Evolutionary conservation across 1,284 basidiomycete species (phyloP), one percentile per base, ranked within the genome.

Genomic region (Cryptococcus sp.): DNA sequence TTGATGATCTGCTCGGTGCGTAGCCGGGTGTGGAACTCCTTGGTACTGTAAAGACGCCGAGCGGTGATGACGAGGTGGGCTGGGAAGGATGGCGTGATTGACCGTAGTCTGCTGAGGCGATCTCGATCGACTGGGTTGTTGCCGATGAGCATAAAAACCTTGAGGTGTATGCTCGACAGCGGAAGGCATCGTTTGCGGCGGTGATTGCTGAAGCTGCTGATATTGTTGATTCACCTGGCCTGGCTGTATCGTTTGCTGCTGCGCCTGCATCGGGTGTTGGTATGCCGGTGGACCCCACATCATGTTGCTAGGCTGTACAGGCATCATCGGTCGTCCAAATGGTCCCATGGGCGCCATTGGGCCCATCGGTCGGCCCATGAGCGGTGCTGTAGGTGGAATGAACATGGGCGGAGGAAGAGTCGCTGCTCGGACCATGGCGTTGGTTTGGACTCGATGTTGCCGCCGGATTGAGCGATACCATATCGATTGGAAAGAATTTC

Each of bases 401-500:
- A 44, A 40, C 47, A 60, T 59, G 0, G 59, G 56, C 4, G 63
- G 65, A 1, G 65, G 65, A 6, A 66, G 10, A 0, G 63, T 68
- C 1, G 60, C 56, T 4, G 48, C 51, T 28, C 63, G 53, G 10
- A 68, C 52, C 4, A 64, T 39, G 0, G 57, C 57, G 48, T 68
- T 66, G 50, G 61, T 59, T 28, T 59, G 57, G 10, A 50, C 49
- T n/a, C 64, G 56, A 11, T 67, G 62, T 47, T 66, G 65, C 19
- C 62, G 56, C 1, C 64, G 52, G 18, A 64, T 39, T 2, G 57
- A 55, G 7, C 68, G 61, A 41, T 65, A 64, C 54, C 61, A 66
- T 16, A 65, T 57, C 14, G 64, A 66, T 47, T 67, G 64, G 49
- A 64, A 58, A 2, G 65, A 61, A 24, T 52, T 52, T 9, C 66